Conservation (phyloP, 1,284 basidiomycete genomes). For the Sphagnurus paluster region DNA sequence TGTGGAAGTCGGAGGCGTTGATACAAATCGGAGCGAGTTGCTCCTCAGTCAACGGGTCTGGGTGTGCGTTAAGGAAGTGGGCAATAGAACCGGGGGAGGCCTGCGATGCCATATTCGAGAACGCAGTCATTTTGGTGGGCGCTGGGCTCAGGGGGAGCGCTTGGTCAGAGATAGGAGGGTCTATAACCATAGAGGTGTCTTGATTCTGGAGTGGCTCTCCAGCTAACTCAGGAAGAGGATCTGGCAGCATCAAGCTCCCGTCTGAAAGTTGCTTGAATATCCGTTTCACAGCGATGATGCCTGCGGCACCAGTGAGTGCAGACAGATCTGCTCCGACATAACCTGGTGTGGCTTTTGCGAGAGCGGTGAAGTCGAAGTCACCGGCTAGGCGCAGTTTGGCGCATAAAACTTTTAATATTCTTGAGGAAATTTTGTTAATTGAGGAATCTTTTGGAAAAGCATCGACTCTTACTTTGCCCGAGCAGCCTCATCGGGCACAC, state of each 20-base stretch:
- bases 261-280: slow-evolving; percentile 87
- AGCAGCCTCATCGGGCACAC: slow-evolving; percentile 90
- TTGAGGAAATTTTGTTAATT: slow-evolving; percentile 25
- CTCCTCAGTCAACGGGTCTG: slow-evolving; percentile 70
- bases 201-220: slow-evolving; percentile 21
- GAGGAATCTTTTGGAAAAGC: slow-evolving; percentile 1
- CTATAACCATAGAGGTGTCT: slow-evolving; percentile 54
- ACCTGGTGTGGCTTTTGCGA: slow-evolving; percentile 94
- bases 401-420: slow-evolving; percentile 82
- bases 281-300: slow-evolving; percentile 94
- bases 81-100: slow-evolving; percentile 76
- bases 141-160: slow-evolving; percentile 19
- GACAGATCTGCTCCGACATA: slow-evolving; percentile 96
- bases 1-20: slow-evolving; percentile 75
- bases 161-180: slow-evolving; percentile 30
- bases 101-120: slow-evolving; percentile 40
- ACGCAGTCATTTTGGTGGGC: slow-evolving; percentile 32
- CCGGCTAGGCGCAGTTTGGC: slow-evolving; percentile 76
- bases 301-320: slow-evolving; percentile 90
- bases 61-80: slow-evolving; percentile 86
- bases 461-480: slow-evolving; percentile 75
- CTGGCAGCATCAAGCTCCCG: slow-evolving; percentile 59
- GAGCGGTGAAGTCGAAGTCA: slow-evolving; percentile 77
- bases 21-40: slow-evolving; percentile 85
- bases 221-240: slow-evolving; percentile 18